Base-by-base conservation (phyloP, 768 basidiomycete genomes). In the Porpolomopsis calyptriformis region DNA sequence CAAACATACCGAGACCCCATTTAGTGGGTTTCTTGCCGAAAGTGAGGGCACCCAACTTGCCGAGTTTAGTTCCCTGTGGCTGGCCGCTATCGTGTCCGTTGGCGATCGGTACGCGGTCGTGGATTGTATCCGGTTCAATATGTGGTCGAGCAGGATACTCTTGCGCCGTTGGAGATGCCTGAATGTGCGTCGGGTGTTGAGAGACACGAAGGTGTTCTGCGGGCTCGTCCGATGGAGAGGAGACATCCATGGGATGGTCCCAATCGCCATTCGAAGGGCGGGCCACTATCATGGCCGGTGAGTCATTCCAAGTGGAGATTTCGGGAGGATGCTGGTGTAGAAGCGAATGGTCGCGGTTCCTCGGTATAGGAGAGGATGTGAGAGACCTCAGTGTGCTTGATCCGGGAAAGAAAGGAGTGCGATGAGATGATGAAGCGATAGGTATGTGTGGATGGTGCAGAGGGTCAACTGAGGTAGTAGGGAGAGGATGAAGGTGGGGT, bases 1-100 rank as follows among this genome's bases (percentile, higher is more conserved):
- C 81, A 62, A 89, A 88, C 71, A 86, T 80, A 27, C 65, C 61
- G 40, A 86, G 68, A 29, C 73, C 71, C 78, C 81, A 83, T 62
- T 73, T 78, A 53, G 71, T 70, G 51, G 67, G 69, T 64, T 85
- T 86, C 71, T 82, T 87, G 51, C 73, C 74, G 55, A 85, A 78
- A 27, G 74, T 68, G 50, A 84, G 69, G 39, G 70, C 66, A 40
- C 74, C 67, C 19, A 80, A 63, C 60, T 79, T 82, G 54, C 74
- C 69, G 45, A 78, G 64, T 55, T 76, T 80, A 60, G 69, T 68
- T 51, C 64, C 65, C 26, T 74, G 68, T 8, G 68, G 49, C 40
- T 71, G 70, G 25, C 63, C 53, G 20, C 58, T 52, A 42, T 69
- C 68, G 43, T 69, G 65, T 9, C 56, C 60, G 45, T 66, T 65